Base-by-base conservation (phyloP, 1,284 basidiomycete genomes). In the Ustilago shanxiensis region DNA sequence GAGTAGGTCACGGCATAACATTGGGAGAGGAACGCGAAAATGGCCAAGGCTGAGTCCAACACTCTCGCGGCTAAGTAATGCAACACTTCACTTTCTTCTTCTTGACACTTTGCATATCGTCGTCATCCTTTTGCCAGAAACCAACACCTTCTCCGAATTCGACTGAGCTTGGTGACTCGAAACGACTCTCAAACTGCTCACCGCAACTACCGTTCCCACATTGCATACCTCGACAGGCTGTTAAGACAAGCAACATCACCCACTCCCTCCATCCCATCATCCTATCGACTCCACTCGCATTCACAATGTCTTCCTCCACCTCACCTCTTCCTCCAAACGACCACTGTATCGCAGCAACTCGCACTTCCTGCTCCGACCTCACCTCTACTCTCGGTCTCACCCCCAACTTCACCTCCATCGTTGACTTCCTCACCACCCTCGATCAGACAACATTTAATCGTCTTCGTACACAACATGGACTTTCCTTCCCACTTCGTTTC, bases 401-500 rank as follows among this genome's bases (percentile, higher is more conserved):
- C 1, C 70, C 82, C 14, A 49, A 69, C 35, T 16, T 66, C 29
- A 33, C 53, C 3, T 39, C 56, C 6, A 77, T 84, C 49, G 77
- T 79, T 33, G 35, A 54, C 13, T 81, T 84, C 51, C 63, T 84
- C 9, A 57, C 13, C 20, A 18, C 29, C 1, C 69, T 84, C 14
- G 35, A 57, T 13, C 20, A 33, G 6, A 1, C 47, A 20, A 59
- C 24, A 2, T 84, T 72, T 39, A 52, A 70, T 1, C 44, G 53
- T 0, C 67, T 78, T 22, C 54, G 60, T 20, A 49, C 41, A 22
- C 70, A 82, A 58, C 83, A 84, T 57, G 82, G 82, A 10, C 66
- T 83, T 28, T 49, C 60, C 3, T 80, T 85, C 51, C 83, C 83
- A 6, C 71, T 85, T 4, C 65, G 62, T 33, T 85, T 83, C 44